Evolutionary conservation across 2,329 filamentous ascomycete species (phyloP).

Genomic region (Aureobasidium sp.): DNA sequence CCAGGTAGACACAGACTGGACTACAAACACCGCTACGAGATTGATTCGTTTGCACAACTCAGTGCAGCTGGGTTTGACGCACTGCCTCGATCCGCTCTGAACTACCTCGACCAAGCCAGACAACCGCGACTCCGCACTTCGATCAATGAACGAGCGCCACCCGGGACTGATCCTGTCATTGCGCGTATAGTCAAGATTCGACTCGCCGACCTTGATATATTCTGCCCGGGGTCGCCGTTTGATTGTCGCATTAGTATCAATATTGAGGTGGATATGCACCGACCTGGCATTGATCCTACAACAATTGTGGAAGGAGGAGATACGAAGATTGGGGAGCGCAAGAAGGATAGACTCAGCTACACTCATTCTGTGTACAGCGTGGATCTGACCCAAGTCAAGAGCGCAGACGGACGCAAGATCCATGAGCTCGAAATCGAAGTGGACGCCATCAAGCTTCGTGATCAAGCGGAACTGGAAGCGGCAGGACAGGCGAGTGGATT

Average conservation of each 20-base stretch:
- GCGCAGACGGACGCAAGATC: conserved; percentile 48
- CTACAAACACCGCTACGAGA: conserved; percentile 69
- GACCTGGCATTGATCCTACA: conserved; percentile 53
- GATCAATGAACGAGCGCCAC: conserved; percentile 47
- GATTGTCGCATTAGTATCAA: conserved; percentile 94
- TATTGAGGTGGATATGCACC: conserved; percentile 69
- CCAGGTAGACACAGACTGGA: conserved; percentile 55
- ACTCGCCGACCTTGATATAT: conserved; percentile 81
- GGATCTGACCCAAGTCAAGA: conserved; percentile 80
- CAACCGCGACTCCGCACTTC: conserved; percentile 55
- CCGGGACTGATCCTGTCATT: conserved; percentile 57
- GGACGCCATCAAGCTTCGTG: conserved; percentile 54
- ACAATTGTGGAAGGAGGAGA: conserved; percentile 45
- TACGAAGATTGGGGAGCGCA: conserved; percentile 33
- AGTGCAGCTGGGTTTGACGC: conserved; percentile 51
- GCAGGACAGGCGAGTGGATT: conserved; percentile 52
- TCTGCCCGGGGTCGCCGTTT: conserved; percentile 67
- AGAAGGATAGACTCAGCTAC: conserved; percentile 87
- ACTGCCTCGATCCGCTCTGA: conserved; percentile 45
- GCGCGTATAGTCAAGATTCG: conserved; percentile 87
- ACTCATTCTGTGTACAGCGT: conserved; percentile 80
- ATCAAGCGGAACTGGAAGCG: conserved; percentile 32
- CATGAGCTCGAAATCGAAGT: conserved; percentile 80
- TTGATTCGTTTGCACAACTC: conserved; percentile 75
- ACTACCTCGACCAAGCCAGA: conserved; percentile 36